These are phyloP conservation scores for Pelargonium australe DNA, from an alignment of 441 rosid genomes.

Conservation along the genomic window DNA sequence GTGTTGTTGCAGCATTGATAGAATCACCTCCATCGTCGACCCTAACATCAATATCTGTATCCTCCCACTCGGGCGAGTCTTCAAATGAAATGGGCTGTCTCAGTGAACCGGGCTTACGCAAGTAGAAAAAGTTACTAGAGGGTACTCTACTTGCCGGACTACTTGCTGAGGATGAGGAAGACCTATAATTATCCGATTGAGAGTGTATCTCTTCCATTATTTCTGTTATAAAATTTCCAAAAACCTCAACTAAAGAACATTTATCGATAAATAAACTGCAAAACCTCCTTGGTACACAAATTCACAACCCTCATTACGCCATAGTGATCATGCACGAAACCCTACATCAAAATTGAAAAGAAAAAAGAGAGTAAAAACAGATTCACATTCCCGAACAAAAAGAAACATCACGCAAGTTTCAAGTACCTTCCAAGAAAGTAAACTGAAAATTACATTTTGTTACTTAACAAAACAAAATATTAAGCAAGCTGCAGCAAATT, in stretches of 20 bases:
- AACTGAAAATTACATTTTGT: not conserved
- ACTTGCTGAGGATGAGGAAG: conserved; percentile 94
- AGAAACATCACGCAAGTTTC: not conserved
- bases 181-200: conserved; percentile 88
- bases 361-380: not conserved
- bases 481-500: not conserved
- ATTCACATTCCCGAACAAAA: not conserved
- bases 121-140: conserved; percentile 91
- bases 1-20: conserved; percentile 62
- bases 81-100: conserved; percentile 93
- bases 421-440: not conserved
- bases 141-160: conserved; percentile 97
- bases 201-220: conserved; percentile 97
- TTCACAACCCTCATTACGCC: not conserved
- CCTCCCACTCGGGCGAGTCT: conserved; percentile 99
- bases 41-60: conserved; percentile 70
- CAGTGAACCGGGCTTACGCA: conserved; percentile 83
- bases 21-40: conserved; percentile 77
- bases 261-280: conserved; percentile 6
- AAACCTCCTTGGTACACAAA: not conserved
- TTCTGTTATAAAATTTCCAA: conserved; percentile 12
- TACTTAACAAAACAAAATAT: not conserved
- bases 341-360: not conserved
- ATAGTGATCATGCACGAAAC: not conserved
- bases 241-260: conserved; percentile 19